phyloP scores from a whole-genome alignment of 257 asterid genomes.

The Solanum arcanum region DNA sequence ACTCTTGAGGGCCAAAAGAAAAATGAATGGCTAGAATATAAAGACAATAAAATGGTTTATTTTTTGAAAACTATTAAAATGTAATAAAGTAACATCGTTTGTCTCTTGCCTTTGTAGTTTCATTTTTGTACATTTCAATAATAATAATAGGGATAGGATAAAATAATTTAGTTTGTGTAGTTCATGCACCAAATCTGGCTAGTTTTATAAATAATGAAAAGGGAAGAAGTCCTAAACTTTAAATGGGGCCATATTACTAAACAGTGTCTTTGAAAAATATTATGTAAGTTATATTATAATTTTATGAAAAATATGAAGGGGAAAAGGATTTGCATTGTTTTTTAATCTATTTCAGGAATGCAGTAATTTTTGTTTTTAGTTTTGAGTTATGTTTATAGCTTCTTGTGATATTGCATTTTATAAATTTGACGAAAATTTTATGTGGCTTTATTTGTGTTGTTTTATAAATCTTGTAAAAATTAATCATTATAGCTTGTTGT shows the following conservation, averaged over 20 bases:
- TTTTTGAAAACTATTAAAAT: not conserved
- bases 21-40: not conserved
- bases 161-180: not conserved
- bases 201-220: not conserved
- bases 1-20: not conserved
- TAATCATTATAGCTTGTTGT: not conserved
- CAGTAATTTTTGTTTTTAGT: not conserved
- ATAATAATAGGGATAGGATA: not conserved
- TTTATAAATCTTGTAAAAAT: not conserved
- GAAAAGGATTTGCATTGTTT: not conserved
- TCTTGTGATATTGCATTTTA: not conserved
- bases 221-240: not conserved
- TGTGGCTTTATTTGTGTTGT: not conserved
- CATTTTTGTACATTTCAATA: not conserved
- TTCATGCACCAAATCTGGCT: not conserved
- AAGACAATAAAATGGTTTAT: not conserved
- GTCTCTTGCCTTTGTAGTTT: not conserved
- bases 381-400: not conserved
- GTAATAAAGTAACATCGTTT: not conserved
- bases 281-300: not conserved
- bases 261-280: not conserved
- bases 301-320: not conserved
- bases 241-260: not conserved
- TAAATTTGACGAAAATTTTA: not conserved
- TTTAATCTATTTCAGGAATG: not conserved